Percentiles rank a stretch among this genome's conserved stretches.
These are phyloP conservation scores for Fraxinus velutina DNA, from an alignment of 305 asterid genomes.

Conservation along the genomic window DNA sequence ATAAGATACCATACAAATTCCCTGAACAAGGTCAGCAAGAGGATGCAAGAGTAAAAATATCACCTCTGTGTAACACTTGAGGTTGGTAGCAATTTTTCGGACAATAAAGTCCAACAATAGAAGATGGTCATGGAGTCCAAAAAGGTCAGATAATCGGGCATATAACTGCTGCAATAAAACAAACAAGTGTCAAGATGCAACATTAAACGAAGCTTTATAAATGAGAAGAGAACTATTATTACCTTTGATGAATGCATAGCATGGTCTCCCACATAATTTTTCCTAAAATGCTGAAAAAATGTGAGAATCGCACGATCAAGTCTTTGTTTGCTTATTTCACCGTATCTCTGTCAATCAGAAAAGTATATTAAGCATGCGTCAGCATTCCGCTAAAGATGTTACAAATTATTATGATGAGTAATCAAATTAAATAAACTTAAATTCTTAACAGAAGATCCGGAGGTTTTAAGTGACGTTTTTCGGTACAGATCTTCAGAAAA, in stretches of 20 bases:
- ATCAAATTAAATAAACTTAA: neutral
- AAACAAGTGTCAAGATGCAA: constrained; percentile 26
- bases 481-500: neutral
- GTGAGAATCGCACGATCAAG: constrained; percentile 93
- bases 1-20: constrained; percentile 24
- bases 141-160: constrained; percentile 84
- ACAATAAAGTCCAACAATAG: constrained; percentile 75
- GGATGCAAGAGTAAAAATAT: constrained; percentile 13
- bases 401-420: constrained; percentile 12
- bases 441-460: constrained; percentile 1
- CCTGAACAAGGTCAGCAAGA: constrained; percentile 16
- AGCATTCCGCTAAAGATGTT: constrained; percentile 23
- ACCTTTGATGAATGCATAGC: constrained; percentile 99
- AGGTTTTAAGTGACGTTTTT: neutral
- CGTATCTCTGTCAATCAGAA: constrained; percentile 61
- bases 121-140: constrained; percentile 95
- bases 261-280: constrained; percentile 91
- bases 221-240: constrained; percentile 15
- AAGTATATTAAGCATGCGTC: constrained; percentile 24
- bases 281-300: constrained; percentile 87
- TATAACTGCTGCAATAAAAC: constrained; percentile 85
- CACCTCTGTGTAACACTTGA: constrained; percentile 90
- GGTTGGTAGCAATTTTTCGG: constrained; percentile 82
- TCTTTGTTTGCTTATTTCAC: constrained; percentile 84
- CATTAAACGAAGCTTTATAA: constrained; percentile 15